Evolutionary conservation across 2,329 filamentous ascomycete genomes (phyloP), one percentile per base, ranked within the genome.

Genomic region (Cryphonectria naterciae): DNA sequence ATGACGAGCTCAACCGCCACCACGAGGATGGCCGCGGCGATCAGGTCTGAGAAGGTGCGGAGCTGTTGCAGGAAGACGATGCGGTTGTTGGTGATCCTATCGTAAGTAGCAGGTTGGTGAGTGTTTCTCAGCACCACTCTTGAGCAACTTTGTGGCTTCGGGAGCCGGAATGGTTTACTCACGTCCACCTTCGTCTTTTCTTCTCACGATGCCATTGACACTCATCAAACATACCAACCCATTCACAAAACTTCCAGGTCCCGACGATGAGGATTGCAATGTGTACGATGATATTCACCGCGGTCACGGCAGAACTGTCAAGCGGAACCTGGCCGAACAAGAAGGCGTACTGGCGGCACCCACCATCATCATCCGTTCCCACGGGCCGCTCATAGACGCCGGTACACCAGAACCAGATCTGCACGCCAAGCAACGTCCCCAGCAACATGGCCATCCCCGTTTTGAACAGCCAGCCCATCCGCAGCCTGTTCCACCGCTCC

Each of bases 361-460:
- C 58, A 37, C 28, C 17, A 6, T 28, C 35, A 28, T 28, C 13
- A 25, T 43, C 39, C 39, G n/a, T 17, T 41, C 61, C 37, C 25
- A 32, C 22, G 15, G 63, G 68, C 28, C 68, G 46, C 22, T 65
- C 41, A 22, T 73, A 71, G 1, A 77, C 74, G 0, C 75, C 76
- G 0, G 64, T 60, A 2, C 69, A 73, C 76, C 76, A 77, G 70
- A 76, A 75, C 75, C 75, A 76, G 6, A 75, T 69, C 61, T 74
- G 70, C 22, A 74, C 71, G 37, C 73, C 46, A 39, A 73, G 49
- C 13, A 75, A 35, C 5, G 68, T 68, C 1, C 72, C 67, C 25
- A 72, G 70, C 61, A 71, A 54, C 1, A 72, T 39, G 28, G 67
- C 66, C 65, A 66, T 71, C 1, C 67, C 43, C 43, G 73, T 52